Conservation (phyloP, 768 basidiomycete genomes). For the Tricholoma flavovirens region DNA sequence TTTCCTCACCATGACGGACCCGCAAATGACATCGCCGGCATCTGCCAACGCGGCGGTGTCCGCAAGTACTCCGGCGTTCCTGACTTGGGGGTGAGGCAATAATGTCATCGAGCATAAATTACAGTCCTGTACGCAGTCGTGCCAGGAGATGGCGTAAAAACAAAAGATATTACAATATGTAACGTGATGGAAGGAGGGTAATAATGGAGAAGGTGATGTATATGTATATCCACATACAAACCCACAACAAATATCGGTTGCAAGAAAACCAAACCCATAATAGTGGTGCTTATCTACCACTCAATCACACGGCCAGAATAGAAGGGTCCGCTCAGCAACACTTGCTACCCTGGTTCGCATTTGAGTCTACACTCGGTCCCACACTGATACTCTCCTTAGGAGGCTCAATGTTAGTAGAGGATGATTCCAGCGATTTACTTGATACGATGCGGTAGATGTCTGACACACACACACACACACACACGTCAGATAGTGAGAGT, state of each 20-base stretch:
- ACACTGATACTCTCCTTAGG: conserved; percentile 85
- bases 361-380: conserved; percentile 64
- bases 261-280: conserved; percentile 10
- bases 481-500: neutral
- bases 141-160: conserved; percentile 8
- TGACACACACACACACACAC: conserved; percentile 24
- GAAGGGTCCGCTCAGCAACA: conserved; percentile 46
- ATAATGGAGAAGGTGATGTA: conserved; percentile 11
- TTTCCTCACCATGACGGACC: too few species aligned
- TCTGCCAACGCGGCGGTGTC: too few species aligned
- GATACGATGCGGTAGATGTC: conserved; percentile 98
- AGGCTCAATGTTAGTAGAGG: conserved; percentile 69
- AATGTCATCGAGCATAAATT: neutral
- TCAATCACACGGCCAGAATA: neutral
- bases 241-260: conserved; percentile 15
- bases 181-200: conserved; percentile 9
- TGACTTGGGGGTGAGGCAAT: neutral
- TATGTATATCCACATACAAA: conserved; percentile 15
- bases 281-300: conserved; percentile 1
- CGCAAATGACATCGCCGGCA: too few species aligned
- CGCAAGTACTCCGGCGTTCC: neutral
- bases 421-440: conserved; percentile 88
- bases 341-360: conserved; percentile 48
- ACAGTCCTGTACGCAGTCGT: conserved; percentile 1
- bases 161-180: conserved; percentile 19